Conservation (phyloP, 306 rosid genomes). For the Prunus salicina region DNA sequence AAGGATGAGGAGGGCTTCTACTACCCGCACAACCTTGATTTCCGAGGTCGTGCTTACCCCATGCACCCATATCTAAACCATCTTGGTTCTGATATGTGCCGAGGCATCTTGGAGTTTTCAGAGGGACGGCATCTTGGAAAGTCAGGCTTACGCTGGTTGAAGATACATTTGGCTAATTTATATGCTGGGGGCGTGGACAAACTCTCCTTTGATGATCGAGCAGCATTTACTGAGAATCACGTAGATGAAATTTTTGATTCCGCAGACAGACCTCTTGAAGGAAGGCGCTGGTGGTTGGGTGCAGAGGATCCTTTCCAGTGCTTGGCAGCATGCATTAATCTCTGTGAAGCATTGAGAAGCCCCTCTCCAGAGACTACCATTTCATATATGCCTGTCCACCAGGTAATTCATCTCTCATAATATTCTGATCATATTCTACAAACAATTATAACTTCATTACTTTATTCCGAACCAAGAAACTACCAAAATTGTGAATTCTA, state of each 20-base stretch:
- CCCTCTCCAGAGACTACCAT: constrained; percentile 75
- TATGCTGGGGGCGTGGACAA: constrained; percentile 94
- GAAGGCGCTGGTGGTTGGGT: constrained; percentile 87
- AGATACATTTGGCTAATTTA: constrained; percentile 93
- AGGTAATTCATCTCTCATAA: constrained; percentile 44
- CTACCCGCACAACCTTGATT: constrained; percentile 97
- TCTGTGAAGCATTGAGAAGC: constrained; percentile 86
- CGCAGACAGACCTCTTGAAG: constrained; percentile 89
- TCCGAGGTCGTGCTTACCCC: constrained; percentile 97
- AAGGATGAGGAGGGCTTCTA: constrained; percentile 94
- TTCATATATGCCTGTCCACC: constrained; percentile 90
- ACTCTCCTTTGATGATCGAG: constrained; percentile 63
- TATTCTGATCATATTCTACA: not conserved
- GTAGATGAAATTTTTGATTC: constrained; percentile 75
- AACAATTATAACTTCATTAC: not conserved
- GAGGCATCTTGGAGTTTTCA: constrained; percentile 89
- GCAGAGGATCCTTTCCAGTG: constrained; percentile 99
- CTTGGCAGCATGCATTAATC: constrained; percentile 83
- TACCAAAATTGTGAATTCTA: constrained; percentile 6
- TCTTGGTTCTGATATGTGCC: constrained; percentile 95
- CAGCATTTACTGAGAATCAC: constrained; percentile 65
- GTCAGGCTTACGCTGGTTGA: constrained; percentile 88
- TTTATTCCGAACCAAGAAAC: not conserved
- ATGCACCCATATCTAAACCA: constrained; percentile 96
- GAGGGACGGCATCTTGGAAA: constrained; percentile 87